Base-by-base conservation (phyloP, 1,284 basidiomycete genomes). In the Porphyrellus sp. region DNA sequence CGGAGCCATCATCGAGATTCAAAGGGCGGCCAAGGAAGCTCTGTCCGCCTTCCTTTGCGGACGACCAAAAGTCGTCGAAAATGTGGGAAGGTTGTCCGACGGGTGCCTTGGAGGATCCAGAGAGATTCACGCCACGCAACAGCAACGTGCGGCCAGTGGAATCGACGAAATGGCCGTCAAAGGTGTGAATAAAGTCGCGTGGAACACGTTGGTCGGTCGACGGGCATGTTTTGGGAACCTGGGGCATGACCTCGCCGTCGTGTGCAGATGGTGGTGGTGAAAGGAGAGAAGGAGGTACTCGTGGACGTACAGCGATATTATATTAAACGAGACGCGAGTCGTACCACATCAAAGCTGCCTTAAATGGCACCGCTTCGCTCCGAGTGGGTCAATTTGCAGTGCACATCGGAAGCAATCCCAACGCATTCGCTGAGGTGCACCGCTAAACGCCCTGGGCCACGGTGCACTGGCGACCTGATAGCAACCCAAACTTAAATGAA, bases 111-210 rank as follows among this genome's bases (percentile, higher is more conserved):
- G 85, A 82, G 0, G 89, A 86, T 4, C 92, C 93, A 8, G 91
- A 91, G 49, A 98, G 82, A 70, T 99, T 98, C 52, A 98, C 87
- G 33, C 96, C 96, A 38, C 96, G 85, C 1, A 99, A 77, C 24
- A 98, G 76, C 20, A 98, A 73, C 0, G 89, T 88, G 39, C 96
- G 85, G 11, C 94, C 94, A 48, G 79, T 71, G 45, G 79, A 82
- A 73, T 98, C 93, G 63, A 93, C 84, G 68, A 98, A 98, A 61
- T 86, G 82, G 58, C 82, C 79, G 40, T 80, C 74, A 24, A 80
- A 72, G 27, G 89, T 88, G 70, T 91, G 86, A 28, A 92, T 75
- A 68, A 76, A 89, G 41, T 57, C 46, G 15, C 34, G 51, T 21
- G 62, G 20, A 0, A 39, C 33, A 1, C 56, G 53, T 13, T 52